Evolutionary conservation across 169 alveolate genomes (phyloP), one percentile per base, ranked within the genome.

Genomic region (Miamiensis avidus): DNA sequence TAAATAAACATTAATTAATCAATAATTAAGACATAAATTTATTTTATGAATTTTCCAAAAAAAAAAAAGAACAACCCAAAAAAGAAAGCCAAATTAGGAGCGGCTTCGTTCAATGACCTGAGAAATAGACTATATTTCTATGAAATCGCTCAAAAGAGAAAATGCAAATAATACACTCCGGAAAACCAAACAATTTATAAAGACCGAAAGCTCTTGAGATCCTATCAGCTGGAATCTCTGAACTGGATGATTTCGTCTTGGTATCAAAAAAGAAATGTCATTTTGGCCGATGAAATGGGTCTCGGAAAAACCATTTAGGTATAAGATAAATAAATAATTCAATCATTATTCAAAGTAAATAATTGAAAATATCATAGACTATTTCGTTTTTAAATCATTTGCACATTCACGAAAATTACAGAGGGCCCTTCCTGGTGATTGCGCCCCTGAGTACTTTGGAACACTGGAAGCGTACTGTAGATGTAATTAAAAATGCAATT

Each of bases 221-320:
- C 98, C 31, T 98, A 98, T 88, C 98, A 98, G 93, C 89, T 98
- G 73, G 94, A 92, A 30, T 97, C 97, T 29, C 82, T 94, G 1
- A 96, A 96, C 84, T 96, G 98, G 98, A 82, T 96, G 85, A 82
- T 96, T 25, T 91, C 93, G 30, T 91, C 96, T 27, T 96, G 97
- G 97, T 87, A 90, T 30, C 92, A 90, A 29, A 91, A 94, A 31
- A 91, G 98, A 83, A 97, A 97, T 89, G 97, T 97, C 4, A 96
- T 97, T 74, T 88, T 97, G 82, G 99, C 99, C 0, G 99, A 97
- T 88, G 99, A 97, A 92, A 97, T 97, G 99, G 98, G 98, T 32
- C 88, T 96, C 30, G 98, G 98, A 33, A 96, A 96, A 87, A 96
- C 98, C 29, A 93, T 96, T 25, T 89, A 49, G 20, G 69, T 49